A percentile compares a stretch with the other conserved stretches of the same genome.
Conservation (phyloP, 2,329 filamentous ascomycete genomes). For the Diplocarpon mali region DNA sequence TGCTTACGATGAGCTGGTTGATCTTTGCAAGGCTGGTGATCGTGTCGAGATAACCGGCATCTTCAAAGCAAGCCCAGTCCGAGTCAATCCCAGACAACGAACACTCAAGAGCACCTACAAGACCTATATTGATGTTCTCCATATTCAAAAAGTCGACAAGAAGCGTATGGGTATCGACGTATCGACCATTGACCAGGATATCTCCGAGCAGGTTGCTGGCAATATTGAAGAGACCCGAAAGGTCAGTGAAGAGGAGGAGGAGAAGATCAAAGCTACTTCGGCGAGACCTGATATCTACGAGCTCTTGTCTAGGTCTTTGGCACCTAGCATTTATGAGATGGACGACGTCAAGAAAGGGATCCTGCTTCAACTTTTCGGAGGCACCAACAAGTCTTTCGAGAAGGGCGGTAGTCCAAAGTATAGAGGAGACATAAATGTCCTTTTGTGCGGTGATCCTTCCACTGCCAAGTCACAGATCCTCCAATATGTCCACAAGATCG, state of each 20-base stretch:
- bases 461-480: slow-evolving; percentile 93
- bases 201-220: slow-evolving; percentile 45
- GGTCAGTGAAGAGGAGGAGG: slow-evolving; percentile 76
- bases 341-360: slow-evolving; percentile 99
- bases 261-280: slow-evolving; percentile 74
- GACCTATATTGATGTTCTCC: slow-evolving; percentile 90
- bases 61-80: slow-evolving; percentile 87
- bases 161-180: slow-evolving; percentile 85
- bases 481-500: slow-evolving; percentile 94
- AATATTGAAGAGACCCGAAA: slow-evolving; percentile 77
- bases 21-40: slow-evolving; percentile 96
- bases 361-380: slow-evolving; percentile 88
- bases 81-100: slow-evolving; percentile 85
- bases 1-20: slow-evolving; percentile 92
- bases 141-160: slow-evolving; percentile 94
- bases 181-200: slow-evolving; percentile 75
- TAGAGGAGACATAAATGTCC: slow-evolving; percentile 91
- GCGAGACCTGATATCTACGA: slow-evolving; percentile 84
- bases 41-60: slow-evolving; percentile 92
- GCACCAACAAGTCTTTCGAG: slow-evolving; percentile 95
- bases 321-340: slow-evolving; percentile 93
- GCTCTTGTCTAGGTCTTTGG: slow-evolving; percentile 77
- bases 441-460: slow-evolving; percentile 93
- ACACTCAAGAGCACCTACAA: slow-evolving; percentile 95
- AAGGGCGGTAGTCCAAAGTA: slow-evolving; percentile 95